These are phyloP conservation scores for Cladorrhinum sp. DNA, from an alignment of 2,329 filamentous ascomycete species.

Conservation along the genomic window DNA sequence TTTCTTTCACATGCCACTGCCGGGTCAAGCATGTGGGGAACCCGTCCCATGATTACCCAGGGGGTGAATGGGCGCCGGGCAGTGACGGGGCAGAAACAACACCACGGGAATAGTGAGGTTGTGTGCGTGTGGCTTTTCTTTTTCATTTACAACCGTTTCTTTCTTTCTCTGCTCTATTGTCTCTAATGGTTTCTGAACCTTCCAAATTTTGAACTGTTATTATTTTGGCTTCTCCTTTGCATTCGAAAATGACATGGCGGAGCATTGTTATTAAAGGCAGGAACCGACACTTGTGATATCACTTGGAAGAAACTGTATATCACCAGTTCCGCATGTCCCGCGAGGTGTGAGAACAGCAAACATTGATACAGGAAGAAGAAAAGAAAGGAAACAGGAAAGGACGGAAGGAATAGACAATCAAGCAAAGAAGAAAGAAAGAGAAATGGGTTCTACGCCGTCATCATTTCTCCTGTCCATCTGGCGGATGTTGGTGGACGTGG, in stretches of 20 bases:
- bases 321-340: too few relatives aligned
- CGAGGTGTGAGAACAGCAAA: too few relatives aligned
- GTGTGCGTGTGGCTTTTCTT: background rate
- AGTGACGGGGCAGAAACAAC: background rate
- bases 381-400: background rate
- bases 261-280: too few relatives aligned
- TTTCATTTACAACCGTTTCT: background rate
- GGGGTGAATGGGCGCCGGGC: too few relatives aligned
- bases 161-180: background rate
- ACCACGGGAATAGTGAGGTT: background rate
- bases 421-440: background rate
- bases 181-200: background rate
- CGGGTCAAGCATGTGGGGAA: background rate
- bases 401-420: background rate
- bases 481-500: conserved; percentile 19
- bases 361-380: too few relatives aligned
- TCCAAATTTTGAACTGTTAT: background rate
- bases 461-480: conserved; percentile 16
- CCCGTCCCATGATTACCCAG: background rate
- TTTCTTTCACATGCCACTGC: background rate
- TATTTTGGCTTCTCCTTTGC: background rate
- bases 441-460: conserved; percentile 12
- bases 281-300: too few relatives aligned
- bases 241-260: too few relatives aligned
- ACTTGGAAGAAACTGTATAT: too few relatives aligned